Evolutionary conservation across 192 early-diverging fungal species (phyloP).

Genomic region (Phycomyces blakesleeanus): DNA sequence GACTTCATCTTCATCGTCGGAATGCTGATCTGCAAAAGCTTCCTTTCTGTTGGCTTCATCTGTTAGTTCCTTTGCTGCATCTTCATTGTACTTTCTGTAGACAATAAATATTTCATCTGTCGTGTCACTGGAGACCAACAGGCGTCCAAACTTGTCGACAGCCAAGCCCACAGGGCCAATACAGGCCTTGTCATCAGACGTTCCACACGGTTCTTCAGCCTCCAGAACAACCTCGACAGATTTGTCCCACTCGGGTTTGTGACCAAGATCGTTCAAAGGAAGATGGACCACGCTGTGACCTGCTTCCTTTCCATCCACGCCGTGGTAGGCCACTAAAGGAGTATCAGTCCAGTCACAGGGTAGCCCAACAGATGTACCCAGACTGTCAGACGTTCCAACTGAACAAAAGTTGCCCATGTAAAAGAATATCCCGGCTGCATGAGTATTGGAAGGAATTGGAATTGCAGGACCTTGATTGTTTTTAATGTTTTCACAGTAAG

Average conservation of each 20-base stretch:
- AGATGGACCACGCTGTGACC: slow-evolving; percentile 24
- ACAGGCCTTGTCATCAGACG: not conserved
- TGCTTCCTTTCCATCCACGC: not conserved
- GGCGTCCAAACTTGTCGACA: slow-evolving; percentile 19
- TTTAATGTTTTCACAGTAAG: slow-evolving; percentile 16
- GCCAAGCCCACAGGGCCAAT: slow-evolving; percentile 19
- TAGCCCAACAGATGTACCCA: slow-evolving; percentile 27
- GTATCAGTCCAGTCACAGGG: slow-evolving; percentile 37
- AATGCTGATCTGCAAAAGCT: not conserved
- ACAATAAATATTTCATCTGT: slow-evolving; percentile 28
- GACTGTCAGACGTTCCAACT: slow-evolving; percentile 11
- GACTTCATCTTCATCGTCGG: slow-evolving; percentile 10
- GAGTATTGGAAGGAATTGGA: slow-evolving; percentile 9
- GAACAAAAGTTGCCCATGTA: slow-evolving; percentile 27
- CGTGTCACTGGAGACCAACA: slow-evolving; percentile 18
- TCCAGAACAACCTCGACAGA: slow-evolving; percentile 16
- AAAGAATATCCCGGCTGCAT: slow-evolving; percentile 19
- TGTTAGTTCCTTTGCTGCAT: slow-evolving; percentile 21
- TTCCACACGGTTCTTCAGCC: slow-evolving; percentile 10
- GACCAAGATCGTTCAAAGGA: slow-evolving; percentile 29
- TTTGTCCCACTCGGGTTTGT: slow-evolving; percentile 26
- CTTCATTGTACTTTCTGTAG: slow-evolving; percentile 10
- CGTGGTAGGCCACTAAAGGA: slow-evolving; percentile 24
- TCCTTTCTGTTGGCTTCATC: slow-evolving; percentile 5
- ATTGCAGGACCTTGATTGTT: slow-evolving; percentile 18